Evolutionary conservation across 768 basidiomycete species (phyloP), one percentile per base, ranked within the genome.

Genomic region (Glaciozyma martinii): DNA sequence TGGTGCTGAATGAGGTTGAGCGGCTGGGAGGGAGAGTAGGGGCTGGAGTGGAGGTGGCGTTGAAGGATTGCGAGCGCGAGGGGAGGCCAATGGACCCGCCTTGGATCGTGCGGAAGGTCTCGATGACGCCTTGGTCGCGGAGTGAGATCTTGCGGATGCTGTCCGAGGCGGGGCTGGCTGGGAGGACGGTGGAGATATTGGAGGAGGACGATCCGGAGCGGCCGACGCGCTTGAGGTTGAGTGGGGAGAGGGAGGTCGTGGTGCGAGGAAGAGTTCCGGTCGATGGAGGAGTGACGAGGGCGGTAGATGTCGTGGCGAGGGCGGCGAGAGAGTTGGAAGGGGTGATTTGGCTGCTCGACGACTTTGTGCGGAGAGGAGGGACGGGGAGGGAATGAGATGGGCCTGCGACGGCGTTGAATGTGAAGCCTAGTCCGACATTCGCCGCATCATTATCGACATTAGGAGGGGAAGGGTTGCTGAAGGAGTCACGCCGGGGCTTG

Each of bases 61-160:
- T 19, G 46, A 47, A 47, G 46, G 19, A 21, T 8, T 21, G 21
- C 21, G 21, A 21, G 19, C 21, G 19, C 9, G 46, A 8, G n/a
- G 21, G n/a, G 3, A 47, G 25, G 25, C 49, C n/a, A n/a, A 50
- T 15, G 5, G 49, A 50, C 9, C n/a, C 49, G 49, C 21, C 19
- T 47, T 47, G 46, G 46, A 47, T 16, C 16, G 25, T 50, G 33
- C 55, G 55, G 18, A 57, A 57, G 25, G 56, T 27, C 5, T 57
- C 56, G 56, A 57, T 57, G 13, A 25, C 42, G 42, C 29, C 42
- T 4, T n/a, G n/a, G 37, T 57, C 56, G 9, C 56, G 56, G 5
- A 57, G 56, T 4, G 40, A 27, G 25, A 57, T 57, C 29, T 57
- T 57, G 40, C 56, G 56, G 27, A 57, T 57, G 5, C 25, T 27